Conservation (phyloP, 2,329 filamentous ascomycete species). For the Penicillium sp. region DNA sequence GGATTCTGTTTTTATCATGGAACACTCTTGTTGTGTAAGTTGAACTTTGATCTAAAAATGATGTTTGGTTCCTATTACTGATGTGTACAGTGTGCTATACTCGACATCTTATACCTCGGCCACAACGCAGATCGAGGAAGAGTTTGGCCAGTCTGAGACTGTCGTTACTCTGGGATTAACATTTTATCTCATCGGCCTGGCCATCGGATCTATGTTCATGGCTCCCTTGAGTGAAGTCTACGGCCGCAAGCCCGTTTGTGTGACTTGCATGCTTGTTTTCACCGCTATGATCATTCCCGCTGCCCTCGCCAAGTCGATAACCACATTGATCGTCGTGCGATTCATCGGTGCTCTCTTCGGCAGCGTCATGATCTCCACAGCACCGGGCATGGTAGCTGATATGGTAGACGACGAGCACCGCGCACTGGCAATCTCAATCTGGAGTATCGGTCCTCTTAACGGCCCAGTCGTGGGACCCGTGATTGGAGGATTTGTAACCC, state of each 20-base stretch:
- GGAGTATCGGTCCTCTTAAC: slow-evolving; percentile 82
- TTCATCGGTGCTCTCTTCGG: slow-evolving; percentile 75
- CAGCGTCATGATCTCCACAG: slow-evolving; percentile 78
- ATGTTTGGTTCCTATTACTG: not conserved
- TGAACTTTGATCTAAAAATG: not conserved
- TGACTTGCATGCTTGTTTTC: slow-evolving; percentile 65
- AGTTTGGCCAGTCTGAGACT: slow-evolving; percentile 61
- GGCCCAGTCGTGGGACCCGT: slow-evolving; percentile 67
- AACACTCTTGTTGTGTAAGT: slow-evolving; percentile 57
- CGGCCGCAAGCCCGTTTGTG: slow-evolving; percentile 59
- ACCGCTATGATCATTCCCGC: slow-evolving; percentile 70
- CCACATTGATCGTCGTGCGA: slow-evolving; percentile 67
- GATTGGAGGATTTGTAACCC: slow-evolving; percentile 76
- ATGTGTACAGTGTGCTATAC: slow-evolving; percentile 59
- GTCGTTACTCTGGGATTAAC: slow-evolving; percentile 75
- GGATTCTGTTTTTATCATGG: slow-evolving; percentile 58
- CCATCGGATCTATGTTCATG: slow-evolving; percentile 68
- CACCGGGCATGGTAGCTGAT: slow-evolving; percentile 79
- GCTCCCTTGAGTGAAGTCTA: slow-evolving; percentile 63
- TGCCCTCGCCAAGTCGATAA: slow-evolving; percentile 66
- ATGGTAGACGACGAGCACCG: slow-evolving; percentile 78
- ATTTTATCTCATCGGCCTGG: slow-evolving; percentile 74
- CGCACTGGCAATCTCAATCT: slow-evolving; percentile 79
- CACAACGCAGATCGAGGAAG: slow-evolving; percentile 65
- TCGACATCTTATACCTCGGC: slow-evolving; percentile 77